Conservation (phyloP, 257 asterid species). For the Lycium barbarum region DNA sequence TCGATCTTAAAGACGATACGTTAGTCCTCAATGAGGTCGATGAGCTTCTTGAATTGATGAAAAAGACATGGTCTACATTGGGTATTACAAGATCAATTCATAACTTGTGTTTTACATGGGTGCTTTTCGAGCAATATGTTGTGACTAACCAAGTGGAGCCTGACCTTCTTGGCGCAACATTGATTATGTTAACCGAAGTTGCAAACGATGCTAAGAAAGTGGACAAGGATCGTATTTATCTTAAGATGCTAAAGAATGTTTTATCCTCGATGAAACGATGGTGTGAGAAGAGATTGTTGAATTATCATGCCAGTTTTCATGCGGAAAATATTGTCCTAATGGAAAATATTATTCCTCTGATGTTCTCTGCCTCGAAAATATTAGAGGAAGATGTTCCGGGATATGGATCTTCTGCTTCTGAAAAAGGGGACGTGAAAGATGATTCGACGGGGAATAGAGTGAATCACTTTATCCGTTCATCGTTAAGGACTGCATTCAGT, state of each 20-base stretch:
- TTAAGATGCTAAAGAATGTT: constrained; percentile 50
- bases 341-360: constrained; percentile 68
- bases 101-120: constrained; percentile 69
- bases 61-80: constrained; percentile 68
- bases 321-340: constrained; percentile 52
- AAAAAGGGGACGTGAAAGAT: constrained; percentile 37
- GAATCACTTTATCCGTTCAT: constrained; percentile 58
- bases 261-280: constrained; percentile 57
- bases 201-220: constrained; percentile 66
- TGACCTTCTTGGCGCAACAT: constrained; percentile 64
- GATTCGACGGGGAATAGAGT: constrained; percentile 48
- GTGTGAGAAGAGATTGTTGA: constrained; percentile 65
- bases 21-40: constrained; percentile 67
- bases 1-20: constrained; percentile 64
- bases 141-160: constrained; percentile 63
- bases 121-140: constrained; percentile 66
- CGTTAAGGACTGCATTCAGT: constrained; percentile 54
- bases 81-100: constrained; percentile 64
- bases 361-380: constrained; percentile 55
- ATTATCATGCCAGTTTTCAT: constrained; percentile 61
- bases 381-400: constrained; percentile 65
- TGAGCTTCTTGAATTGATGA: constrained; percentile 71
- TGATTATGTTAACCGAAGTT: constrained; percentile 62
- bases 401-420: constrained; percentile 34
- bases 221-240: constrained; percentile 52